A percentile compares a stretch with the other conserved stretches of the same genome.
phyloP scores from a whole-genome alignment of 78 protist species.

The Anaeramoeba flamelloides region DNA sequence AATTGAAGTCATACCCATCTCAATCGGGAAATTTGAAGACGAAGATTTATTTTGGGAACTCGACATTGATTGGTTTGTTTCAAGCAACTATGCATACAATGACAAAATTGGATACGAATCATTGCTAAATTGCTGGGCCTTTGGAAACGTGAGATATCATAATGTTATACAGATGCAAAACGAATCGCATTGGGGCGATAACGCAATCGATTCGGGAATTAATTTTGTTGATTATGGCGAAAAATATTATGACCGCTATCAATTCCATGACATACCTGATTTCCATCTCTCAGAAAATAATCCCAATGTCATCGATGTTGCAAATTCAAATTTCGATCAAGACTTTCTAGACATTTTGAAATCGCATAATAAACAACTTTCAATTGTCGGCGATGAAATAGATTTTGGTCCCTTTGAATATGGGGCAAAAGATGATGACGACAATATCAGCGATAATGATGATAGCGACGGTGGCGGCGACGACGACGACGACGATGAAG shows the following conservation, averaged over 20 bases:
- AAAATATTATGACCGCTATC: not conserved
- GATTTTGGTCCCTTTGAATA: constrained; percentile 1
- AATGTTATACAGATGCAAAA: not conserved
- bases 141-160: not conserved
- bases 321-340: not conserved
- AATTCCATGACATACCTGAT: not conserved
- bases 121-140: not conserved
- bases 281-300: not conserved
- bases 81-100: not conserved
- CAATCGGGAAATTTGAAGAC: not conserved
- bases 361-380: not conserved
- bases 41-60: not conserved
- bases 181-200: not conserved
- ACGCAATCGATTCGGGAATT: not conserved
- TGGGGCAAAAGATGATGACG: not conserved
- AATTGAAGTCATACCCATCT: not conserved
- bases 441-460: no score
- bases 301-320: not conserved
- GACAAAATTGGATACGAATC: not conserved
- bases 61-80: not conserved
- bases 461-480: no score
- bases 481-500: no score
- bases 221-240: not conserved
- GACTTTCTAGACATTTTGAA: not conserved
- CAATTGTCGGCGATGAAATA: not conserved